Conservation (phyloP, 192 early-diverging fungal genomes). For the Spinellus fusiger region DNA sequence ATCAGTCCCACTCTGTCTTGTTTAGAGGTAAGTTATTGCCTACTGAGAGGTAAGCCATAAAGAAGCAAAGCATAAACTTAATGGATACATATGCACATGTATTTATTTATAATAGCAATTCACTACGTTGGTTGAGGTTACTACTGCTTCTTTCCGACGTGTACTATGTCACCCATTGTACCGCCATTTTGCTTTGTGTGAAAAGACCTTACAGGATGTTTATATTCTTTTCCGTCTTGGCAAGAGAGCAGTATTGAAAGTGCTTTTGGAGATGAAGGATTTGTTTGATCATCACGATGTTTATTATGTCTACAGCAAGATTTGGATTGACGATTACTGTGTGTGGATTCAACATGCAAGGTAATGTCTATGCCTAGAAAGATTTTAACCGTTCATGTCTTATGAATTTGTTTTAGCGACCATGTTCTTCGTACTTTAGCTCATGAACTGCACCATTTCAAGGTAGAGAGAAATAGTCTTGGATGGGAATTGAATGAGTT, state of each 20-base stretch:
- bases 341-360: constrained; percentile 83
- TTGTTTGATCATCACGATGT: constrained; percentile 82
- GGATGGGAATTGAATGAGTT: constrained; percentile 79
- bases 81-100: neutral
- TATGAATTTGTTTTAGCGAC: constrained; percentile 47
- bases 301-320: constrained; percentile 81
- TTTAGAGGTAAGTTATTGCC: constrained; percentile 56
- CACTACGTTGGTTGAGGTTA: constrained; percentile 49
- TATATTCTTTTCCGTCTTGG: constrained; percentile 80
- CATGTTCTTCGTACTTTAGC: constrained; percentile 69
- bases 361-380: constrained; percentile 28
- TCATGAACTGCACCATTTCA: constrained; percentile 68
- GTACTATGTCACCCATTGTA: constrained; percentile 84
- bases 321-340: constrained; percentile 94
- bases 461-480: constrained; percentile 58
- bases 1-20: constrained; percentile 71
- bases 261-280: constrained; percentile 69
- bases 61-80: neutral
- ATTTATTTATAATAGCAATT: constrained; percentile 39
- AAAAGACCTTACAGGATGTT: constrained; percentile 75
- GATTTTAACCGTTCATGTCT: neutral
- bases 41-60: neutral
- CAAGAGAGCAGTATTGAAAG: constrained; percentile 71
- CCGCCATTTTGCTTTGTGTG: constrained; percentile 70
- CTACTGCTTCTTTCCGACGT: constrained; percentile 69